Evolutionary conservation across 768 basidiomycete species (phyloP), one percentile per base, ranked within the genome.

Genomic region (Mycena latifolia): DNA sequence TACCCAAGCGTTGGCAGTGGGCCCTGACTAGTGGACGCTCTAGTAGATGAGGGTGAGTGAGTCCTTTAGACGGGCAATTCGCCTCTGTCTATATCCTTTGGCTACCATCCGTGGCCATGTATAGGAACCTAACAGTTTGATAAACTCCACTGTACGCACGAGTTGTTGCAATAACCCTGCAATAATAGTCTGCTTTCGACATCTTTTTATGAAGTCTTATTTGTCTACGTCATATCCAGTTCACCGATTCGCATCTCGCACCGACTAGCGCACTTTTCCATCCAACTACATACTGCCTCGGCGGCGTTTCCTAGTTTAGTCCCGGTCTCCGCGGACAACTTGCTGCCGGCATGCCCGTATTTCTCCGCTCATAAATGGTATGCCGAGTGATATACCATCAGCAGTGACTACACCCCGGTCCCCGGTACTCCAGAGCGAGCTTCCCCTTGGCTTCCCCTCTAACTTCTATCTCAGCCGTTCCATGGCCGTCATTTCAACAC

Each of bases 401-500:
- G n/a, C n/a, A n/a, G n/a, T n/a, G n/a, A n/a, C n/a, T n/a, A n/a
- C n/a, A n/a, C n/a, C n/a, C n/a, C n/a, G n/a, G n/a, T n/a, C n/a
- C n/a, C n/a, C n/a, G n/a, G n/a, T n/a, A n/a, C n/a, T n/a, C n/a
- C n/a, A n/a, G n/a, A n/a, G n/a, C n/a, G n/a, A n/a, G n/a, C n/a
- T n/a, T n/a, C n/a, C n/a, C n/a, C n/a, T n/a, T n/a, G n/a, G n/a
- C n/a, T n/a, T n/a, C n/a, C n/a, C n/a, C n/a, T n/a, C 33, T 35
- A 14, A 35, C 48, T 51, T 20, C 18, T 15, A 10, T 39, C 18
- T 25, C 9, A 5, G 20, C n/a, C 3, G 20, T 24, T 31, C 28
- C 22, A 84, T 82, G 81, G 75, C 83, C 59, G 73, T 76, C 45
- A 84, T 90, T 55, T 73, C 79, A n/a, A 90, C 89, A 2, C 86